phyloP scores from a whole-genome alignment of 805 yeast species.

The Phaffomyces opuntiae region DNA sequence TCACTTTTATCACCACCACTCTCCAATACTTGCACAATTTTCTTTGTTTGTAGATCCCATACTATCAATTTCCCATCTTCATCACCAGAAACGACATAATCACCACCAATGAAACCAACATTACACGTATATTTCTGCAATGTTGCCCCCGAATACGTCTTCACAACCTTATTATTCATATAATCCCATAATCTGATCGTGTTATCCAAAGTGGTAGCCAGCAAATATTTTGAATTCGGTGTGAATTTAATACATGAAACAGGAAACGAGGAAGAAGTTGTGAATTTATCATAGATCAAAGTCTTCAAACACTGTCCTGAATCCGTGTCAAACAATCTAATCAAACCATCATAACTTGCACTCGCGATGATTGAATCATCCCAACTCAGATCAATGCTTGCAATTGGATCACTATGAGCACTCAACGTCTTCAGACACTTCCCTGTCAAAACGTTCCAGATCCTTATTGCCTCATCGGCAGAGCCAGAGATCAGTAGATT shows the following conservation, averaged over 20 bases:
- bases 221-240: conserved; percentile 72
- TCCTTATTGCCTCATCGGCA: conserved; percentile 82
- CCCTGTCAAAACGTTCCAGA: conserved; percentile 81
- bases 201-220: conserved; percentile 80
- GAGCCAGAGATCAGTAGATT: conserved; percentile 76
- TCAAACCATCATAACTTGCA: conserved; percentile 86
- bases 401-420: conserved; percentile 90
- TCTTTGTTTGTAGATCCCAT: conserved; percentile 64
- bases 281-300: conserved; percentile 69
- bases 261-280: conserved; percentile 57
- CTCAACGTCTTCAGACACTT: conserved; percentile 69
- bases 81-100: conserved; percentile 53
- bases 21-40: conserved; percentile 25
- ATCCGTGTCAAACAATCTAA: conserved; percentile 79
- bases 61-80: conserved; percentile 46
- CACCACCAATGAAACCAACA: conserved; percentile 39
- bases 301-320: conserved; percentile 92
- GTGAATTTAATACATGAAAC: conserved; percentile 66
- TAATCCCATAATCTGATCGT: conserved; percentile 79
- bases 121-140: conserved; percentile 46
- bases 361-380: conserved; percentile 81
- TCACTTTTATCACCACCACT: conserved; percentile 16
- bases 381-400: conserved; percentile 62
- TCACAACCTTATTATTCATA: conserved; percentile 70
- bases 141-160: conserved; percentile 45